Evolutionary conservation across 768 basidiomycete genomes (phyloP).

Genomic region (Paxillus involutus): DNA sequence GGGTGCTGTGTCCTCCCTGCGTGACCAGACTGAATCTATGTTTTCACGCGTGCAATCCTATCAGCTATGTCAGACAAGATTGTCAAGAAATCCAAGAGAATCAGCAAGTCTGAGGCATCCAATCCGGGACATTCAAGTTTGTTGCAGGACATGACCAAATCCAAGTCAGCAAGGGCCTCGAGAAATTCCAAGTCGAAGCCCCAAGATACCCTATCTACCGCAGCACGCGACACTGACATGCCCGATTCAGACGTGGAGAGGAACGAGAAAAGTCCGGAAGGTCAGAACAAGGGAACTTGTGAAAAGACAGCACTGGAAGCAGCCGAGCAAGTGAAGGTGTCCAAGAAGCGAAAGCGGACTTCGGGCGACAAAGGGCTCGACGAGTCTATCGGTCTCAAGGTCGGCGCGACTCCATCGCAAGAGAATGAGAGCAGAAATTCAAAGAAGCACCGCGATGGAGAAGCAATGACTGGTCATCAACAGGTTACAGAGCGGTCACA

Average conservation of each 20-base stretch:
- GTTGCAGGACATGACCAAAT: neutral
- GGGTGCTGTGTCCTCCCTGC: neutral
- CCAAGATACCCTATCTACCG: neutral
- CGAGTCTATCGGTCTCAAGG: neutral
- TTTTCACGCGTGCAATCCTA: neutral
- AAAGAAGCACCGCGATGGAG: conserved; percentile 6
- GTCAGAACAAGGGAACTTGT: neutral
- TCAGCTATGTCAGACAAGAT: conserved; percentile 12
- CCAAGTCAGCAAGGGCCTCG: neutral
- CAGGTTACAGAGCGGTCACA: neutral
- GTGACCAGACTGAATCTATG: neutral
- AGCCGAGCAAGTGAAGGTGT: neutral
- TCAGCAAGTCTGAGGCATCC: neutral
- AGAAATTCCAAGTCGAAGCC: neutral
- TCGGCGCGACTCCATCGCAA: neutral
- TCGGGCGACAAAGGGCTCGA: conserved; percentile 1
- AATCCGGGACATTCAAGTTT: too few relatives aligned
- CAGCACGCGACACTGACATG: neutral
- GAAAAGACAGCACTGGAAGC: neutral
- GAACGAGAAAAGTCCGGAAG: neutral
- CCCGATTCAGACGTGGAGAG: neutral
- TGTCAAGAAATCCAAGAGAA: neutral
- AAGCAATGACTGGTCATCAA: neutral
- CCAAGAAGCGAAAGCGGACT: conserved; percentile 15
- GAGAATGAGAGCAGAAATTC: conserved; percentile 11